Base-by-base conservation (phyloP, 179 eudicot species). In the Pouteria campechiana region DNA sequence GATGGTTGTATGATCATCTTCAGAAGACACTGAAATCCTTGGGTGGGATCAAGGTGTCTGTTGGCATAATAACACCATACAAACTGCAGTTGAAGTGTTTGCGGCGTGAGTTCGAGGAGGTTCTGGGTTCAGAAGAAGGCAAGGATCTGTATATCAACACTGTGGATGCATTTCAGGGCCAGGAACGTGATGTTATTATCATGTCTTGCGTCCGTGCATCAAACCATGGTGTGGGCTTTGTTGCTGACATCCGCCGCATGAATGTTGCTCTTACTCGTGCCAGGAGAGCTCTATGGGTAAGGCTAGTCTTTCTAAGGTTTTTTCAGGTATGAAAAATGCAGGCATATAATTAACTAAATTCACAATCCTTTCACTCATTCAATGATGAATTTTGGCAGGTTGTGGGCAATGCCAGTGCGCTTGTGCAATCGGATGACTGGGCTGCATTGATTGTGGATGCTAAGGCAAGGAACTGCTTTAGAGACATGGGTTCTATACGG, bases 171-270 rank as follows among this genome's bases (percentile, higher is more conserved):
- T 92, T 92, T 60, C 99, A 86, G 60, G 99, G 99, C 37, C 99
- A 92, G 57, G 99, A 92, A 55, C 88, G 99, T 16, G 99, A 92
- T 75, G 94, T 92, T 46, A 82, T 87, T 30, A 92, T 92, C 45
- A 92, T 92, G 99, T 92, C 99, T 12, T 92, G 99, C 75, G 99
- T 92, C 6, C 99, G 96, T 40, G 99, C 99, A 42, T 87, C 99
- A 6, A 50, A 37, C 48, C 96, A 83, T 39, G 94, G 99, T 21
- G 96, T 92, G 37, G 99, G 96, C 48, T 92, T 92, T 69, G 99
- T 92, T 54, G 85, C 99, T 10, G 99, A 92, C 61, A 78, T 92
- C 10, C 94, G 99, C 11, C 74, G 99, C 24, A 92, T 92, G 99
- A 92, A 92, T 69, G 99, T 92, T 48, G 99, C 99, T 53, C 88